These are phyloP conservation scores for Aspergillus piperis DNA, from an alignment of 2,329 filamentous ascomycete species.

Conservation along the genomic window DNA sequence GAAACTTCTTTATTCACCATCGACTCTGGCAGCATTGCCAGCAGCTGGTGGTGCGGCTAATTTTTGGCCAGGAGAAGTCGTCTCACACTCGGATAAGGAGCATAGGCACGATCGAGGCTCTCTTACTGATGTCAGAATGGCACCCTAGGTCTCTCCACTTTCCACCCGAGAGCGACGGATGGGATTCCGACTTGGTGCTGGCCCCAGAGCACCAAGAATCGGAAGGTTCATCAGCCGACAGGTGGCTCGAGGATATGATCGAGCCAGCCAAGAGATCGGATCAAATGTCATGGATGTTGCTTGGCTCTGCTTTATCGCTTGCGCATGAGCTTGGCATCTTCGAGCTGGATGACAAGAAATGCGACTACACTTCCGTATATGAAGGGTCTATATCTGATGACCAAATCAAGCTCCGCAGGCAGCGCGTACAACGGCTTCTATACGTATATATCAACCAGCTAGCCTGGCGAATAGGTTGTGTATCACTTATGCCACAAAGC, in stretches of 20 bases:
- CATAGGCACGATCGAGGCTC: conserved; percentile 55
- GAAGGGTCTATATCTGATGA: conserved; percentile 32
- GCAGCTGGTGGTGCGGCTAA: conserved; percentile 55
- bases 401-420: conserved; percentile 35
- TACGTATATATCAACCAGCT: conserved; percentile 56
- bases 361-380: conserved; percentile 22
- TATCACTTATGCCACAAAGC: conserved; percentile 53
- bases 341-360: conserved; percentile 43
- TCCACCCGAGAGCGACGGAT: conserved; percentile 56
- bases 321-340: conserved; percentile 57
- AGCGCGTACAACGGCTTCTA: conserved; percentile 41
- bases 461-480: conserved; percentile 54
- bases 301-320: conserved; percentile 56
- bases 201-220: conserved; percentile 37
- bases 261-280: conserved; percentile 57
- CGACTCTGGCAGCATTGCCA: conserved; percentile 58
- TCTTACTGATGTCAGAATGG: conserved; percentile 59
- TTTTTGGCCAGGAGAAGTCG: conserved; percentile 56
- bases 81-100: conserved; percentile 53
- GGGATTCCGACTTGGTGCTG: conserved; percentile 56
- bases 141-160: conserved; percentile 58
- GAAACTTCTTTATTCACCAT: conserved; percentile 57
- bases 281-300: conserved; percentile 62
- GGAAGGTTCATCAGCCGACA: conserved; percentile 36
- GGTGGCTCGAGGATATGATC: conserved; percentile 57